A percentile compares a stretch with the other conserved stretches of the same genome.
Evolutionary conservation across 495 filamentous ascomycete genomes (phyloP).

Genomic region (Penicillium turbatum): DNA sequence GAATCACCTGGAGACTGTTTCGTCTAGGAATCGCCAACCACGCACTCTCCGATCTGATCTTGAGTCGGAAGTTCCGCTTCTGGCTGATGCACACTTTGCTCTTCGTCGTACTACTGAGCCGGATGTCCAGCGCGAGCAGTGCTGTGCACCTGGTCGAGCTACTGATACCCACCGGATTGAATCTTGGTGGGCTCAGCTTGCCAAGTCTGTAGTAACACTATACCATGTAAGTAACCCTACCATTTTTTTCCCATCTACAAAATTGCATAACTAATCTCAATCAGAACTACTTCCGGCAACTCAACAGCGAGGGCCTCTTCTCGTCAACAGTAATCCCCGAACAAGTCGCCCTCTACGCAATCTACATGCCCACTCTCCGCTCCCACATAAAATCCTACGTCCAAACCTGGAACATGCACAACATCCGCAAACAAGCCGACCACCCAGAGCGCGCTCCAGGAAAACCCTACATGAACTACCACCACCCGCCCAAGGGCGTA

Average conservation of each 20-base stretch:
- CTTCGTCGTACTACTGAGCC: slow-evolving; percentile 26
- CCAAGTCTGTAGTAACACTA: slow-evolving; percentile 5
- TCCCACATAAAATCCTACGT: slow-evolving; percentile 12
- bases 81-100: slow-evolving; percentile 11
- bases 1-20: slow-evolving; percentile 16
- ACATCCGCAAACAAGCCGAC: slow-evolving; percentile 15
- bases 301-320: slow-evolving; percentile 12
- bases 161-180: slow-evolving; percentile 18
- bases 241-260: neutral
- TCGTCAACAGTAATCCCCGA: slow-evolving; percentile 9
- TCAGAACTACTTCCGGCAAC: slow-evolving; percentile 13
- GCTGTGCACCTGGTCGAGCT: slow-evolving; percentile 12
- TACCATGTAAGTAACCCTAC: slow-evolving; percentile 5
- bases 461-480: slow-evolving; percentile 19
- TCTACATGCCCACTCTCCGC: slow-evolving; percentile 19
- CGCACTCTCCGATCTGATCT: slow-evolving; percentile 11
- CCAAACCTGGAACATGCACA: slow-evolving; percentile 15
- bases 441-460: slow-evolving; percentile 12
- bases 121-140: slow-evolving; percentile 5
- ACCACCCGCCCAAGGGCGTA: slow-evolving; percentile 12
- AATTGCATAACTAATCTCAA: neutral
- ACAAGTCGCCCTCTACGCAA: slow-evolving; percentile 15
- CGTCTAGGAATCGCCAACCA: slow-evolving; percentile 5
- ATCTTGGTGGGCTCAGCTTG: slow-evolving; percentile 17
- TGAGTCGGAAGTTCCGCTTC: slow-evolving; percentile 12